Percentiles rank a stretch among this genome's conserved stretches.
These are phyloP conservation scores for Monoraphidium neglectum DNA, from an alignment of 139 green algal genomes.

Conservation along the genomic window DNA sequence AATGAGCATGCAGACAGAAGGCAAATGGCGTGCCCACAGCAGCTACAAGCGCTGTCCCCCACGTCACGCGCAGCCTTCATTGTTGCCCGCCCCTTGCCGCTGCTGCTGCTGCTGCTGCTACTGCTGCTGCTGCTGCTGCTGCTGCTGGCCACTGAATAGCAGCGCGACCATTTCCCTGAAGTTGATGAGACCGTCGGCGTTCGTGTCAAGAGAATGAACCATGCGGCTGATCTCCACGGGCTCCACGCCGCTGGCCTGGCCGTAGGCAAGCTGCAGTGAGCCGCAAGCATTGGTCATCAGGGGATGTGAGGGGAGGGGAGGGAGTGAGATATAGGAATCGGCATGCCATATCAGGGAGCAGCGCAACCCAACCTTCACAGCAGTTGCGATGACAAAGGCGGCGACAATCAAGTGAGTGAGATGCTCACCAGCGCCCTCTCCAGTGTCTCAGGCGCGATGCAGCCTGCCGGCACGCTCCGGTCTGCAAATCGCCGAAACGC, in stretches of 20 bases:
- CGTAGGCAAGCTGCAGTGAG: constrained; percentile 36
- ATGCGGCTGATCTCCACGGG: constrained; percentile 37
- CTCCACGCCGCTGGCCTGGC: constrained; percentile 29
- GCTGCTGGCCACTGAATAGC: constrained; percentile 28
- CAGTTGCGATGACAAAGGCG: neutral
- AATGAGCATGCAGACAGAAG: neutral
- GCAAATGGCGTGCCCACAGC: neutral
- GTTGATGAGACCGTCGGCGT: constrained; percentile 34
- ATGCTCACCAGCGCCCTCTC: constrained; percentile 42
- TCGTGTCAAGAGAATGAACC: constrained; percentile 38
- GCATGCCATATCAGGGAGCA: neutral
- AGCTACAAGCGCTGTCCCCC: constrained; percentile 4
- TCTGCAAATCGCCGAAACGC: constrained; percentile 48
- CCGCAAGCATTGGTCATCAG: neutral
- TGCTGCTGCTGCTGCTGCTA: neutral
- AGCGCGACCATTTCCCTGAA: constrained; percentile 34
- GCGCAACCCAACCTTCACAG: neutral
- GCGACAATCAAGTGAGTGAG: neutral
- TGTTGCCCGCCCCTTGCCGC: neutral
- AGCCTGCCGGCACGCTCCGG: constrained; percentile 27
- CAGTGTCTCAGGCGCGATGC: constrained; percentile 41
- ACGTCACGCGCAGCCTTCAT: constrained; percentile 8
- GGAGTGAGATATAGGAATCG: neutral
- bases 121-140: neutral
- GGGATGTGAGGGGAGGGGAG: neutral